Evolutionary conservation across 1,284 basidiomycete species (phyloP).

Genomic region (Cryptococcus sp.): DNA sequence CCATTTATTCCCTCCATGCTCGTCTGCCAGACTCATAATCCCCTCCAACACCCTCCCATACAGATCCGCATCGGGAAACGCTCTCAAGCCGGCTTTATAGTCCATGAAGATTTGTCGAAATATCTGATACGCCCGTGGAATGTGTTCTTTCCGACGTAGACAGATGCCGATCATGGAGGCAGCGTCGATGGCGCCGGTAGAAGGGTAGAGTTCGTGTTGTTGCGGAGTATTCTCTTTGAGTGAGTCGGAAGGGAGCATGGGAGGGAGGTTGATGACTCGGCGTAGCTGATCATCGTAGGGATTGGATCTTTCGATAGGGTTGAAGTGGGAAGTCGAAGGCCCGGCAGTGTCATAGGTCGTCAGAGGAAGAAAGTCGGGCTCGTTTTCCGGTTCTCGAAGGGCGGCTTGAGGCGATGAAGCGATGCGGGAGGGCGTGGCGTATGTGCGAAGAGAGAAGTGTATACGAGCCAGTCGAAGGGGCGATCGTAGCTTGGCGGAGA

Average conservation of each 20-base stretch:
- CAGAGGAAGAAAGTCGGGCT: not conserved
- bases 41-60: constrained; percentile 41
- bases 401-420: not conserved
- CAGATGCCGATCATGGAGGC: constrained; percentile 44
- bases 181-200: constrained; percentile 37
- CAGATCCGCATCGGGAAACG: constrained; percentile 34
- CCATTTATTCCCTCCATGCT: constrained; percentile 17
- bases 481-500: not conserved
- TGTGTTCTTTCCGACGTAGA: constrained; percentile 36
- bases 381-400: not conserved
- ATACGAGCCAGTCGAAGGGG: not conserved
- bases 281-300: not conserved
- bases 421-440: not conserved
- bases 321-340: not conserved
- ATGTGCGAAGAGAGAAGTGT: not conserved
- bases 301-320: not conserved
- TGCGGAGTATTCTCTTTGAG: not conserved
- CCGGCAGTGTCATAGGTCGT: not conserved
- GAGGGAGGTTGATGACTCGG: not conserved
- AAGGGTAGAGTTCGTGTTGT: constrained; percentile 33
- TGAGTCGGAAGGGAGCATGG: not conserved
- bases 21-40: constrained; percentile 20
- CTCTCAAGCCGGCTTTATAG: constrained; percentile 11
- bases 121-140: constrained; percentile 42
- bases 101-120: constrained; percentile 37